Conservation (phyloP, 225 moss, liverwort and hornwort genomes). For the Pseudisothecium myosuroides region DNA sequence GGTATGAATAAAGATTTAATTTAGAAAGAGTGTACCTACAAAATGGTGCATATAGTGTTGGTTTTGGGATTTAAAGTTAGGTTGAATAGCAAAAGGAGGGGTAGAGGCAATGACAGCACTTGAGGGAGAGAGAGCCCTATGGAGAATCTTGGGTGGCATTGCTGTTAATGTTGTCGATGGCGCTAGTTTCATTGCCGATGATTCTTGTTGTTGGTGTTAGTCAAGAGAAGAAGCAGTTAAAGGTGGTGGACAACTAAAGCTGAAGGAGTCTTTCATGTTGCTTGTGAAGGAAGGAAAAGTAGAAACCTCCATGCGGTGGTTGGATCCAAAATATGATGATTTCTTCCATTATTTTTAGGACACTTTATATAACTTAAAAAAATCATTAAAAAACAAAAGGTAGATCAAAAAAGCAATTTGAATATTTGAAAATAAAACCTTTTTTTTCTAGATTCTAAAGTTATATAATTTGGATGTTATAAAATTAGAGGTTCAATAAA, state of each 20-base stretch:
- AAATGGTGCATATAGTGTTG: background rate
- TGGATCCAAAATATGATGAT: background rate
- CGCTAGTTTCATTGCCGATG: background rate
- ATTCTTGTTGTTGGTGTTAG: background rate
- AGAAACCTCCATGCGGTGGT: rapidly evolving
- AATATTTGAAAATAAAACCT: background rate
- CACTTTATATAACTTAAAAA: background rate
- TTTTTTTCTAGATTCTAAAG: background rate
- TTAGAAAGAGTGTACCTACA: background rate
- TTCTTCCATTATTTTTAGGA: rapidly evolving
- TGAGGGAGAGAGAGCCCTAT: too few relatives aligned
- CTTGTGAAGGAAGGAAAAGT: background rate
- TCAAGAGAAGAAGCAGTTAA: too few relatives aligned
- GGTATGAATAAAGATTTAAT: background rate
- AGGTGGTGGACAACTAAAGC: background rate
- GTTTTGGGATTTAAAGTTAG: background rate
- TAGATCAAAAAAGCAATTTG: background rate
- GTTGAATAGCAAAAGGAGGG: background rate
- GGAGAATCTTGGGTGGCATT: background rate
- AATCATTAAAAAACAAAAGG: background rate
- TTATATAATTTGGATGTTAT: background rate
- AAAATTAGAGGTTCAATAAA: background rate
- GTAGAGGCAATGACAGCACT: rapidly evolving
- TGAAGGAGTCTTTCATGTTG: background rate
- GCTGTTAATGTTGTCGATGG: background rate